Conservation (phyloP, 139 green algal genomes). For the Deuterostichococcus epilithicus region DNA sequence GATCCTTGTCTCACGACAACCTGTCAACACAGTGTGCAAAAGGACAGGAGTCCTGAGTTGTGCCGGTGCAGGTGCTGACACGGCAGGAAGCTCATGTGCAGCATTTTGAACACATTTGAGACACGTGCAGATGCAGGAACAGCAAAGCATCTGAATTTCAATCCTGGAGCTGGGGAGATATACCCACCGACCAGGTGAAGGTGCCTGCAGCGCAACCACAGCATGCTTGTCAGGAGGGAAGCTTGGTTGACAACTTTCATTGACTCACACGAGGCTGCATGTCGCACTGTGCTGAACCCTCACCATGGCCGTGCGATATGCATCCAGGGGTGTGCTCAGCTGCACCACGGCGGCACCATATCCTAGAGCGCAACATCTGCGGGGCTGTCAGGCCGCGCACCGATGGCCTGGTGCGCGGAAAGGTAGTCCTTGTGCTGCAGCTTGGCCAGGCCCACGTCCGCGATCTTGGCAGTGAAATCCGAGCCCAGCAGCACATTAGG, state of each 20-base stretch:
- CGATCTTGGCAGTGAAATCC: neutral
- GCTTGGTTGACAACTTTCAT: neutral
- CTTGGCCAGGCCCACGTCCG: conserved; percentile 16
- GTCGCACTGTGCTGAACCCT: no score
- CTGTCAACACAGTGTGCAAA: neutral
- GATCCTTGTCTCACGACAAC: neutral
- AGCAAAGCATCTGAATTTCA: no score
- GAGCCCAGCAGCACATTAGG: neutral
- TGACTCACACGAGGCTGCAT: neutral
- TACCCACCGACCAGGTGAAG: neutral
- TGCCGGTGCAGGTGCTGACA: neutral
- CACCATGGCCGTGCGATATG: neutral
- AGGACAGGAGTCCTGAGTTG: neutral
- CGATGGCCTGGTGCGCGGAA: neutral
- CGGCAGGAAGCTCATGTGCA: neutral
- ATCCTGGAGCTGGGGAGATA: no score
- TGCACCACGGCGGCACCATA: no score
- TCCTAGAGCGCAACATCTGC: no score
- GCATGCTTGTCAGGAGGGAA: no score
- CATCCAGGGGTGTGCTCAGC: neutral
- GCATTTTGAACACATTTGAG: no score
- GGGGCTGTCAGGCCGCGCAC: no score
- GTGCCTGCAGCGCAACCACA: neutral
- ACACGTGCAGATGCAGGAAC: no score
- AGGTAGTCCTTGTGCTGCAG: conserved; percentile 14